Percentiles rank a stretch among this genome's conserved stretches.
Conservation (phyloP, 495 filamentous ascomycete species). For the Penicillium flavigenum region DNA sequence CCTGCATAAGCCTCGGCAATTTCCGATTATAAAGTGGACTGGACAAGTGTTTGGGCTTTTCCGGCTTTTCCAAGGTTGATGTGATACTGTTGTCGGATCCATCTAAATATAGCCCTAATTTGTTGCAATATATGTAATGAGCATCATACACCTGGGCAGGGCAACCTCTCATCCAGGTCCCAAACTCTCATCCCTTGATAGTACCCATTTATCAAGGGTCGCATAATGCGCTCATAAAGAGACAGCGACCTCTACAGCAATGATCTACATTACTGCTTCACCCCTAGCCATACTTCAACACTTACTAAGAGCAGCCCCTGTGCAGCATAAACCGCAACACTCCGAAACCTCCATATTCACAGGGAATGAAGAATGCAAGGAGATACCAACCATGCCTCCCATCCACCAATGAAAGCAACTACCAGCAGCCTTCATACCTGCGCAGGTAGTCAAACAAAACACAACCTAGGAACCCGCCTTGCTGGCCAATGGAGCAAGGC, state of each 20-base stretch:
- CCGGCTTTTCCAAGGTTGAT: too few species aligned
- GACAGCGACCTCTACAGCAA: not conserved
- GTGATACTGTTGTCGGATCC: too few species aligned
- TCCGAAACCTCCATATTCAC: constrained; percentile 23
- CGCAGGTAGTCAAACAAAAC: not conserved
- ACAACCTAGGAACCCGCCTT: constrained; percentile 6
- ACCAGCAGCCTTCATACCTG: constrained; percentile 14
- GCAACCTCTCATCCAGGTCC: not conserved
- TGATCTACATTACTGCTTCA: constrained; percentile 1
- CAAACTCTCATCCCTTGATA: constrained; percentile 6
- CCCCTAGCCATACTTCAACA: constrained; percentile 2
- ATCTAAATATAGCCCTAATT: not conserved
- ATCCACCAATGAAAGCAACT: constrained; percentile 16
- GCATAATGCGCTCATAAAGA: not conserved
- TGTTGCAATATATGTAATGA: not conserved
- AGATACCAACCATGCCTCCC: constrained; percentile 14
- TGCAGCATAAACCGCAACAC: constrained; percentile 11
- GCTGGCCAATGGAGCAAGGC: constrained; percentile 21
- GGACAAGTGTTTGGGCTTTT: not conserved
- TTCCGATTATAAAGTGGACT: not conserved
- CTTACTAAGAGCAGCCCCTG: constrained; percentile 2
- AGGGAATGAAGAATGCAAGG: constrained; percentile 27
- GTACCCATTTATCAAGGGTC: not conserved
- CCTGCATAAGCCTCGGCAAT: constrained; percentile 1
- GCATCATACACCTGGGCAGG: not conserved